These are phyloP conservation scores for Thalassiosira ordinaria DNA, from an alignment of 352 stramenopile species.

Conservation along the genomic window DNA sequence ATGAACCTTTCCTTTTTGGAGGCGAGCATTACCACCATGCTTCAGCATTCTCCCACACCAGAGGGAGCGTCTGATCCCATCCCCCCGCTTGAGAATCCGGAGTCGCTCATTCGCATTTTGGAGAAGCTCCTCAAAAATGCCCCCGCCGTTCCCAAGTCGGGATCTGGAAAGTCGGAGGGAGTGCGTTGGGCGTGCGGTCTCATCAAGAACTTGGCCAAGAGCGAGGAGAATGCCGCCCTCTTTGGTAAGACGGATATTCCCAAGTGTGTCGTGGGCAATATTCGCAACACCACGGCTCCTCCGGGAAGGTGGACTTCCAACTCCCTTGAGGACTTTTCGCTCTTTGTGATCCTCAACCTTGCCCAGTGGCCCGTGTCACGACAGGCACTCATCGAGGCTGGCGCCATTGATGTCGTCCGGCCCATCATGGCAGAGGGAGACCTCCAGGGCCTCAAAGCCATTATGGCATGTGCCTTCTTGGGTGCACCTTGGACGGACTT, in stretches of 20 bases:
- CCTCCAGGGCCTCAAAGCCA: constrained; percentile 83
- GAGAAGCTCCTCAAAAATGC: constrained; percentile 84
- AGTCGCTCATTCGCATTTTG: constrained; percentile 78
- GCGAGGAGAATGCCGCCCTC: constrained; percentile 78
- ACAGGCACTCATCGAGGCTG: constrained; percentile 72
- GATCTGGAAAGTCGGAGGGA: constrained; percentile 83
- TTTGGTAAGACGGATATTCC: constrained; percentile 85
- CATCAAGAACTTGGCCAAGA: constrained; percentile 86
- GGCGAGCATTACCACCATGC: constrained; percentile 81
- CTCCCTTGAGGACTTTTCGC: constrained; percentile 82
- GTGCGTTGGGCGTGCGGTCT: constrained; percentile 86
- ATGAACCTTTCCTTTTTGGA: constrained; percentile 87
- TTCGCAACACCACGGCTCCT: constrained; percentile 73
- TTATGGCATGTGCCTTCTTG: constrained; percentile 84
- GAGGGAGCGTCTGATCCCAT: constrained; percentile 62
- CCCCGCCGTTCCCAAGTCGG: constrained; percentile 76
- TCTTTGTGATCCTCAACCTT: constrained; percentile 85
- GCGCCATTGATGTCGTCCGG: constrained; percentile 82
- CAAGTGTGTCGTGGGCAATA: constrained; percentile 81
- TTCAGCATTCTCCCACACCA: constrained; percentile 74
- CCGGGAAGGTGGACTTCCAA: constrained; percentile 85
- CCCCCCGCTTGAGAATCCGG: constrained; percentile 75
- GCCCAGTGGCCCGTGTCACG: constrained; percentile 79
- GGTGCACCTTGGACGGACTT: constrained; percentile 72
- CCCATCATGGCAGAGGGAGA: constrained; percentile 84